These are phyloP conservation scores for Erigeron philadelphicus DNA, from an alignment of 140 eudicot genomes.

Conservation along the genomic window DNA sequence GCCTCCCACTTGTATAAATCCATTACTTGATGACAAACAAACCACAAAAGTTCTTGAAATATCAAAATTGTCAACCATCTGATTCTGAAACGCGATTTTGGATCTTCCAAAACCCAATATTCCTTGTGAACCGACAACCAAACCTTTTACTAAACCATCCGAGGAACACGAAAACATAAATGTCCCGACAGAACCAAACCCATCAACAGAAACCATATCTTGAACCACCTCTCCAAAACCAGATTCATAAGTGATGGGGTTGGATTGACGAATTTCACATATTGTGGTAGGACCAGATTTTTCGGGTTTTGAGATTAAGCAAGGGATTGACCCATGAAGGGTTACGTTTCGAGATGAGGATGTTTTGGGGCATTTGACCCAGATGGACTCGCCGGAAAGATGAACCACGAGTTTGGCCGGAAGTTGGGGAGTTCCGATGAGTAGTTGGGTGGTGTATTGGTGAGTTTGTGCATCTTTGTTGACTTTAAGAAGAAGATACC, in stretches of 20 bases:
- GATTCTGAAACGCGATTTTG: slow-evolving; percentile 50
- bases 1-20: slow-evolving; percentile 29
- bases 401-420: slow-evolving; percentile 51
- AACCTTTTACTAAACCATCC: slow-evolving; percentile 35
- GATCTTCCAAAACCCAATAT: slow-evolving; percentile 64
- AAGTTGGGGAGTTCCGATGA: slow-evolving; percentile 37
- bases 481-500: slow-evolving; percentile 40
- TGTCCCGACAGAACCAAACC: background rate
- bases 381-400: slow-evolving; percentile 46
- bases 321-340: slow-evolving; percentile 33
- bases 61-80: slow-evolving; percentile 35
- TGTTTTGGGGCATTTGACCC: slow-evolving; percentile 36
- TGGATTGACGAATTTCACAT: slow-evolving; percentile 37
- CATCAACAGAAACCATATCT: no score
- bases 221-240: no score
- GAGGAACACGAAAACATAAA: slow-evolving; percentile 50
- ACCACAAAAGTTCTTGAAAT: slow-evolving; percentile 50
- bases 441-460: slow-evolving; percentile 52
- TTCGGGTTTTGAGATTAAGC: slow-evolving; percentile 44
- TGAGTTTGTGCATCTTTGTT: slow-evolving; percentile 48
- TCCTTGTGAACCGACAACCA: slow-evolving; percentile 52
- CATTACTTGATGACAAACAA: slow-evolving; percentile 52
- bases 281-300: no score
- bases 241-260: slow-evolving; percentile 3
- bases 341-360: slow-evolving; percentile 35